Evolutionary conservation across 768 basidiomycete genomes (phyloP).

Genomic region (Clitopilus passeckerianus): DNA sequence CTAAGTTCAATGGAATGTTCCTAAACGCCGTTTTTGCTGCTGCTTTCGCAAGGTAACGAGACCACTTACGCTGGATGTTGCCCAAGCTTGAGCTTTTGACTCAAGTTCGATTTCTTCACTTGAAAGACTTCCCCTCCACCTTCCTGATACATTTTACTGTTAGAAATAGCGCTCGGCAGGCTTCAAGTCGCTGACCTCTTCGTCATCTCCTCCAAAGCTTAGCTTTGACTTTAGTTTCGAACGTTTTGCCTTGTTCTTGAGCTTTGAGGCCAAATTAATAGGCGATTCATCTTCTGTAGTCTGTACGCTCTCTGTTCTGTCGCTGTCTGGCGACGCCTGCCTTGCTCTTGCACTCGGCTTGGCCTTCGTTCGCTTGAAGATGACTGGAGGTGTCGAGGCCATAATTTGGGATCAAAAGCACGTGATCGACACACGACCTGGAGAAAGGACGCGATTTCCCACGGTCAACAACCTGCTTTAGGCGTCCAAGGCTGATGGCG

Average conservation of each 20-base stretch:
- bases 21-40: slow-evolving; percentile 20
- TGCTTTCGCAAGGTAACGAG: slow-evolving; percentile 4
- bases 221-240: slow-evolving; percentile 61
- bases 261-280: slow-evolving; percentile 53
- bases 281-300: slow-evolving; percentile 47
- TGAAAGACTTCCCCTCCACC: slow-evolving; percentile 63
- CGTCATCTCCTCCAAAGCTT: slow-evolving; percentile 69
- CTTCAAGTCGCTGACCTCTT: slow-evolving; percentile 45
- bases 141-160: slow-evolving; percentile 35
- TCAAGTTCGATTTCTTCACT: slow-evolving; percentile 78
- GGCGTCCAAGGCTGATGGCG: slow-evolving; percentile 25
- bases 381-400: slow-evolving; percentile 39
- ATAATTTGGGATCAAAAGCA: slow-evolving; percentile 21
- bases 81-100: slow-evolving; percentile 56
- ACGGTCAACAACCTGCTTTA: slow-evolving; percentile 30
- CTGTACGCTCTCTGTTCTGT: slow-evolving; percentile 12
- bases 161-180: slow-evolving; percentile 11
- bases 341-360: slow-evolving; percentile 36
- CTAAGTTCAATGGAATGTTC: slow-evolving; percentile 42
- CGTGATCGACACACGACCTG: slow-evolving; percentile 29
- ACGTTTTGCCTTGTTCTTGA: slow-evolving; percentile 71
- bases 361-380: slow-evolving; percentile 46
- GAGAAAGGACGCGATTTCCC: slow-evolving; percentile 27
- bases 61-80: slow-evolving; percentile 45
- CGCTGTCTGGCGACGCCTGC: slow-evolving; percentile 34